Evolutionary conservation across 1,284 basidiomycete genomes (phyloP), one percentile per base, ranked within the genome.

Genomic region (Ceratobasidium theobromae): DNA sequence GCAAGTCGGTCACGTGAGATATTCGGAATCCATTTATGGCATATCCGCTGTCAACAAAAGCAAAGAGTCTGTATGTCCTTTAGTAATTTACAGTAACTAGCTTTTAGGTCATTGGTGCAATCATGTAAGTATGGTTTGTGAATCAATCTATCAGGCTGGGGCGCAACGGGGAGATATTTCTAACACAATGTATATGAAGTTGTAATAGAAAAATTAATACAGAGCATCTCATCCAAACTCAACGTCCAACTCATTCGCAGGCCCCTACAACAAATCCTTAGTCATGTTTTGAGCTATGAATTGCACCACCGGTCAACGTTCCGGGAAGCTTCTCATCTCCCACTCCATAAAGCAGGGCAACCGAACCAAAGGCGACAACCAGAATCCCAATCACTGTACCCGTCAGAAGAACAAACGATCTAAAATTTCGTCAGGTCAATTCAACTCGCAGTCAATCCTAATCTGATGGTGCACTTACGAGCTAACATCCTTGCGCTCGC

Each of bases 401-500:
- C 2, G 83, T 76, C 52, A 93, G 76, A 48, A 93, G 81, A 23
- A 87, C 84, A 70, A 93, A 93, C 16, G 86, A 82, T 3, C 88
- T 91, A 14, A 23, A 43, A 43, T 25, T 23, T n/a, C 18, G 25
- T 27, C 25, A 23, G 9, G 11, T 49, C 33, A 27, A n/a, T 21
- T 16, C 28, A 18, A 35, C 40, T 27, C 5, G 6, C 32, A 2
- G n/a, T 18, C 25, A 25, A 51, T 21, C n/a, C 21, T n/a, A 27
- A 46, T 18, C 51, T 2, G 16, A 48, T 33, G 52, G 48, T 58
- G 6, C 16, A 79, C 88, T 72, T 73, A 90, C 88, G 82, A 82
- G 79, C 88, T 91, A 51, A 92, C 76, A 72, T 93, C 91, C 76
- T 84, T 84, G 70, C 86, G 82, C 78, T 92, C 85, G 71, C 90